Evolutionary conservation across 2,329 filamentous ascomycete genomes (phyloP).

Genomic region (Penicillium sp.): DNA sequence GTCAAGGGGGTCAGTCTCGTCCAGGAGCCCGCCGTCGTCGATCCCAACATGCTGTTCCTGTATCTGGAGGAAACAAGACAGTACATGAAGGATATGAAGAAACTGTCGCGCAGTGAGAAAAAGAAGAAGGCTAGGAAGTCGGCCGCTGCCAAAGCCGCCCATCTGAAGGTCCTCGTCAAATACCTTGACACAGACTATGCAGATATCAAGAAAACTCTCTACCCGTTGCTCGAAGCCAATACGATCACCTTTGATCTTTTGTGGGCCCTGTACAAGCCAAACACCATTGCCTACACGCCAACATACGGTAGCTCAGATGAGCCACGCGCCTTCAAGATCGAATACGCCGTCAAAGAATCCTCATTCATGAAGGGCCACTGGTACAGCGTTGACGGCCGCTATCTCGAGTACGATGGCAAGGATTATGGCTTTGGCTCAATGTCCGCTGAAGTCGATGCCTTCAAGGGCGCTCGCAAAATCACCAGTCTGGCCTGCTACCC

Average conservation of each 20-base stretch:
- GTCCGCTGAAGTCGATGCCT: conserved; percentile 67
- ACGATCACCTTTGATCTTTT: conserved; percentile 85
- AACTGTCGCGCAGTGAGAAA: conserved; percentile 59
- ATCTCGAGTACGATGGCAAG: conserved; percentile 87
- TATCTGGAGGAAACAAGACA: conserved; percentile 75
- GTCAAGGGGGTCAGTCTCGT: conserved; percentile 78
- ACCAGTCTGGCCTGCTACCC: conserved; percentile 75
- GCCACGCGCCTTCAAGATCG: conserved; percentile 78
- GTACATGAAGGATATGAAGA: conserved; percentile 64
- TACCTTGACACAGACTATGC: conserved; percentile 82
- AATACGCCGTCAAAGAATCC: conserved; percentile 68
- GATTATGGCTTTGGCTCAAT: conserved; percentile 74
- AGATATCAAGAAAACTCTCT: conserved; percentile 73
- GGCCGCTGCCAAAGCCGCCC: conserved; percentile 41
- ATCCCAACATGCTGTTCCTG: conserved; percentile 69
- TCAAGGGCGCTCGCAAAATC: conserved; percentile 81
- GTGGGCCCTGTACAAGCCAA: conserved; percentile 87
- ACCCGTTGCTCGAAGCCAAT: conserved; percentile 75
- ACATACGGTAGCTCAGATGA: conserved; percentile 76
- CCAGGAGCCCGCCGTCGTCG: conserved; percentile 71
- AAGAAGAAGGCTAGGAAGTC: conserved; percentile 43
- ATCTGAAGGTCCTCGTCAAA: conserved; percentile 67
- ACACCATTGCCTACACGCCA: conserved; percentile 72
- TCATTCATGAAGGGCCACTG: conserved; percentile 70
- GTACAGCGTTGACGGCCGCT: conserved; percentile 71